Evolutionary conservation across 164 flowering plant genomes (phyloP), one percentile per base, ranked within the genome.

Genomic region (Annona squamosa): DNA sequence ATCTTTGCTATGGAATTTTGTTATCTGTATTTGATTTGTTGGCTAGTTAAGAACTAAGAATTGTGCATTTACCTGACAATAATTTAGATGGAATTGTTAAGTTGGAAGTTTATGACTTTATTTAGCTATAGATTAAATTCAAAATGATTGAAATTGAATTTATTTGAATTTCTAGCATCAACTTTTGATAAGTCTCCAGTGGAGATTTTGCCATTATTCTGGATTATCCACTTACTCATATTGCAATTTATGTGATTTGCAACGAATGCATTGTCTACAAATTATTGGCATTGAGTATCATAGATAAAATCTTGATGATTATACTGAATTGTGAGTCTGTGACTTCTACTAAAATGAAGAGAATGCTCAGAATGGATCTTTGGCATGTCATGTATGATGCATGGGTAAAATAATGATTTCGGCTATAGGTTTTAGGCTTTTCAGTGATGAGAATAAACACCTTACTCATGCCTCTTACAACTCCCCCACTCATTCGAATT

Each of bases 311-410:
- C 37, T 26, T 26, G 37, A 26, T 26, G 37, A 26, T 26, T 26
- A 26, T 64, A 3, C 48, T 37, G 48, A 41, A 10, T 37, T 64
- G n/a, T n/a, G n/a, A n/a, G n/a, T n/a, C n/a, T n/a, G n/a, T 48
- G 37, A 12, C 74, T 63, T 46, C 46, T 62, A 16, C 19, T 71
- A 17, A 9, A 57, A 59, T 75, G 73, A 89, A 94, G 97, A 86
- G 98, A 97, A 5, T 85, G 91, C 48, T 80, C 91, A 2, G 97
- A 94, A 80, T 79, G 97, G 0, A 77, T 91, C 69, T 89, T 94
- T 71, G 97, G 98, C n/a, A 69, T 90, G 71, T 89, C 80, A 90
- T 92, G 98, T 92, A 91, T 82, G 98, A 94, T 81, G 86, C 98
- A 7, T 97, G 92, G 97, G 97, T 87, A 70, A 10, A 47, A 48